A percentile compares a stretch with the other conserved stretches of the same genome.
These are phyloP conservation scores for Rhodotorula glutinis DNA, from an alignment of 1,284 basidiomycete genomes.

Conservation along the genomic window DNA sequence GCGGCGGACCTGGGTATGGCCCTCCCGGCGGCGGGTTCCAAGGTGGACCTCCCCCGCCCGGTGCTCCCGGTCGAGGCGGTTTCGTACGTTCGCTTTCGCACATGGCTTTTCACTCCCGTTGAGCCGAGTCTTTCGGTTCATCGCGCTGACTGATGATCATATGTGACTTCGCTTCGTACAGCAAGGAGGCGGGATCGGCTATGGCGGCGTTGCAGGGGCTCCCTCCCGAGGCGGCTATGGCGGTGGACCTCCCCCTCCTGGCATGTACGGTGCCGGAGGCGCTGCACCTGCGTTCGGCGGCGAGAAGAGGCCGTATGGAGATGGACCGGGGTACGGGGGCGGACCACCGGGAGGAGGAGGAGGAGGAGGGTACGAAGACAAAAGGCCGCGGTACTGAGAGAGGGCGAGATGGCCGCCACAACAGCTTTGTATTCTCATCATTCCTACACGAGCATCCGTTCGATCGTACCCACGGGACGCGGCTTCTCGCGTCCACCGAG, in stretches of 20 bases:
- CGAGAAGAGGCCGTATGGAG: conserved; percentile 8
- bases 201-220: conserved; percentile 3
- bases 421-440: no score
- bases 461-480: no score
- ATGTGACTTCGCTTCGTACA: not conserved
- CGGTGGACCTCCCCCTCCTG: conserved; percentile 1
- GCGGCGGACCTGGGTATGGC: not conserved
- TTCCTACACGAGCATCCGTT: no score
- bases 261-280: no score
- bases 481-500: no score
- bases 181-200: conserved; percentile 15
- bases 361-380: conserved; percentile 26
- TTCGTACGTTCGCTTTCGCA: not conserved
- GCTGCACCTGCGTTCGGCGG: not conserved
- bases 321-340: not conserved
- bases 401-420: no score
- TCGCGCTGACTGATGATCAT: not conserved
- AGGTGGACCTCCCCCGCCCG: not conserved
- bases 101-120: not conserved
- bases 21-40: not conserved
- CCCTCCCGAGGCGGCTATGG: conserved; percentile 3
- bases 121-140: not conserved
- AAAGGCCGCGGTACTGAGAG: conserved; percentile 30
- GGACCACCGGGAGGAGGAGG: conserved; percentile 3
- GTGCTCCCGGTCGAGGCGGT: not conserved